Evolutionary conservation across 768 basidiomycete species (phyloP).

Genomic region (Clavaria fumosa): DNA sequence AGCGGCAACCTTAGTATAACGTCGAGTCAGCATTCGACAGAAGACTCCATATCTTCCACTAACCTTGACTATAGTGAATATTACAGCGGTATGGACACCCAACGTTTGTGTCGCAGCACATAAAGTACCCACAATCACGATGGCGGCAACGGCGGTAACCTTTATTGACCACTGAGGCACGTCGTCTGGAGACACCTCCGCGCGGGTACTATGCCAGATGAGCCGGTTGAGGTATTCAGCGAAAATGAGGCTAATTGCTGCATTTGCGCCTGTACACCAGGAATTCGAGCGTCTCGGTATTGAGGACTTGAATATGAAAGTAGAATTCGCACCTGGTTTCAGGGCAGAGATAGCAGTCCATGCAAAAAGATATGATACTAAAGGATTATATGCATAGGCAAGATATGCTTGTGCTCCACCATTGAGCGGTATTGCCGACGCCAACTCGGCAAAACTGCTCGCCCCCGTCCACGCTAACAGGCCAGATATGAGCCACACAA

Average conservation of each 20-base stretch:
- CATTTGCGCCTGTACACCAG: slow-evolving; percentile 39
- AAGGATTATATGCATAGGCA: slow-evolving; percentile 75
- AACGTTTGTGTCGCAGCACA: slow-evolving; percentile 66
- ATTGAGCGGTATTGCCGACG: slow-evolving; percentile 71
- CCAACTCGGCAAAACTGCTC: slow-evolving; percentile 85
- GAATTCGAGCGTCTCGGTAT: slow-evolving; percentile 2
- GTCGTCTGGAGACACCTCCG: slow-evolving; percentile 56
- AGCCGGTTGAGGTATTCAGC: slow-evolving; percentile 87
- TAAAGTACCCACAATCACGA: slow-evolving; percentile 56
- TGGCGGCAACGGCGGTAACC: slow-evolving; percentile 61
- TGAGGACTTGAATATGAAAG: neutral
- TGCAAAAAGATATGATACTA: slow-evolving; percentile 81
- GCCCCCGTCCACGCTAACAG: slow-evolving; percentile 91
- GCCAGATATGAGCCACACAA: slow-evolving; percentile 75
- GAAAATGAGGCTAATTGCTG: slow-evolving; percentile 81
- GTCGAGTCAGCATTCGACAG: slow-evolving; percentile 2
- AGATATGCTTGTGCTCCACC: slow-evolving; percentile 71
- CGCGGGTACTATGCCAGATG: slow-evolving; percentile 60
- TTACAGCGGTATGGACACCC: slow-evolving; percentile 67
- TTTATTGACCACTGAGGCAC: slow-evolving; percentile 90
- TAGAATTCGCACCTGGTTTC: slow-evolving; percentile 46
- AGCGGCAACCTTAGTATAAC: slow-evolving; percentile 41
- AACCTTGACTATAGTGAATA: slow-evolving; percentile 85
- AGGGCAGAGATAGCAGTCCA: slow-evolving; percentile 89
- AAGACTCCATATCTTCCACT: slow-evolving; percentile 5